Evolutionary conservation across 129 eudicot species (phyloP).

Genomic region (Arctium lappa): DNA sequence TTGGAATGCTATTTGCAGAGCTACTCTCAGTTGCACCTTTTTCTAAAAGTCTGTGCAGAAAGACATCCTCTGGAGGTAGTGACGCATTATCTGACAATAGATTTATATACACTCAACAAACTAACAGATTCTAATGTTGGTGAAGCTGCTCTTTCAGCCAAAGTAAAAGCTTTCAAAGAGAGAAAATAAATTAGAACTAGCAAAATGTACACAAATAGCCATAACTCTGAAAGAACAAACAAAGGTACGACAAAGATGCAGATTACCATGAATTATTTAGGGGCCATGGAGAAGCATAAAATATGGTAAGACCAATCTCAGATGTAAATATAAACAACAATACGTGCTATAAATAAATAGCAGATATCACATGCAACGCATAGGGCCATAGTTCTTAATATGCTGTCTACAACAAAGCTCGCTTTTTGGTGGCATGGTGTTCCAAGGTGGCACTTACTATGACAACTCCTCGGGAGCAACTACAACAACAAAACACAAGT

Average conservation of each 20-base stretch:
- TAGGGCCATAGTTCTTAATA: too few species aligned
- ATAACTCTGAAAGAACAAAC: too few species aligned
- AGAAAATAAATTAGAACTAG: neutral
- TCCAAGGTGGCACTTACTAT: too few species aligned
- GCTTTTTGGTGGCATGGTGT: too few species aligned
- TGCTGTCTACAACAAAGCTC: too few species aligned
- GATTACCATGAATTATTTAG: neutral
- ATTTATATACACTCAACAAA: neutral
- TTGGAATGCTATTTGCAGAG: conserved; percentile 33
- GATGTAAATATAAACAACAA: neutral
- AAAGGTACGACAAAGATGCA: neutral
- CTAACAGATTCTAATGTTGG: neutral
- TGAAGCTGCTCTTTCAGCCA: neutral
- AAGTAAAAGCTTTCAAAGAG: neutral
- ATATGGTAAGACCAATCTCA: neutral
- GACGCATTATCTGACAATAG: conserved; percentile 46
- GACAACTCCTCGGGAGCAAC: too few species aligned
- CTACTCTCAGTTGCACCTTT: conserved; percentile 89
- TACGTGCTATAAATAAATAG: neutral
- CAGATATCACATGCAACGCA: too few species aligned
- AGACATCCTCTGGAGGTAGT: conserved; percentile 52
- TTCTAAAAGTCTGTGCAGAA: conserved; percentile 64
- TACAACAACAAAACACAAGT: too few species aligned
- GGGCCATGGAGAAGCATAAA: neutral
- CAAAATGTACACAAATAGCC: neutral